These are phyloP conservation scores for Naganishia friedmannii DNA, from an alignment of 768 basidiomycete species.

Conservation along the genomic window DNA sequence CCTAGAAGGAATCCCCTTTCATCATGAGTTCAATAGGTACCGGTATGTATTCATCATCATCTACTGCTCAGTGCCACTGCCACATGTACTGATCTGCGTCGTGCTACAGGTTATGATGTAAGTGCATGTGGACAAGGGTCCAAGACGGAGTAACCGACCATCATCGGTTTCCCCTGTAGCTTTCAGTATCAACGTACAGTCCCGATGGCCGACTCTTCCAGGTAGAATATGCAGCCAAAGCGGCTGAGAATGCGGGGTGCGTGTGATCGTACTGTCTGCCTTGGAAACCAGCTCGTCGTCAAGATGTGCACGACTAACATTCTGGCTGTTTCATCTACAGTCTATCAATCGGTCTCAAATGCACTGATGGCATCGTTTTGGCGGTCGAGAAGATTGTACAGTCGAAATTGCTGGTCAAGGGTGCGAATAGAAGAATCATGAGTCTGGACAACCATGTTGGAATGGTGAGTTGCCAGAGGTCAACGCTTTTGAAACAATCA, in stretches of 20 bases:
- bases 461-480: constrained; percentile 58
- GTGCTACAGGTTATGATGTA: constrained; percentile 16
- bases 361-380: constrained; percentile 88
- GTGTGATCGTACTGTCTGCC: constrained; percentile 34
- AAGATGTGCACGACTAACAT: background rate
- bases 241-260: constrained; percentile 96
- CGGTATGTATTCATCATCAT: constrained; percentile 71
- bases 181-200: constrained; percentile 52
- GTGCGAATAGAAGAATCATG: constrained; percentile 87
- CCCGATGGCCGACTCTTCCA: constrained; percentile 99
- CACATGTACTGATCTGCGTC: background rate
- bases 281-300: background rate
- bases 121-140: constrained; percentile 57
- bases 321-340: constrained; percentile 54
- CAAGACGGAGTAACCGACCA: constrained; percentile 58
- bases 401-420: constrained; percentile 90
- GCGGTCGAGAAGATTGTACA: constrained; percentile 98
- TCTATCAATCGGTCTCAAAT: constrained; percentile 91
- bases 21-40: constrained; percentile 98
- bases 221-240: constrained; percentile 98
- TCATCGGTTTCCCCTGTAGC: background rate
- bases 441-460: constrained; percentile 92
- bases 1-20: constrained; percentile 8
- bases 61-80: constrained; percentile 60
- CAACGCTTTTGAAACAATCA: background rate